Evolutionary conservation across 2,329 filamentous ascomycete species (phyloP), one percentile per base, ranked within the genome.

Genomic region (Fusarium camptoceras): DNA sequence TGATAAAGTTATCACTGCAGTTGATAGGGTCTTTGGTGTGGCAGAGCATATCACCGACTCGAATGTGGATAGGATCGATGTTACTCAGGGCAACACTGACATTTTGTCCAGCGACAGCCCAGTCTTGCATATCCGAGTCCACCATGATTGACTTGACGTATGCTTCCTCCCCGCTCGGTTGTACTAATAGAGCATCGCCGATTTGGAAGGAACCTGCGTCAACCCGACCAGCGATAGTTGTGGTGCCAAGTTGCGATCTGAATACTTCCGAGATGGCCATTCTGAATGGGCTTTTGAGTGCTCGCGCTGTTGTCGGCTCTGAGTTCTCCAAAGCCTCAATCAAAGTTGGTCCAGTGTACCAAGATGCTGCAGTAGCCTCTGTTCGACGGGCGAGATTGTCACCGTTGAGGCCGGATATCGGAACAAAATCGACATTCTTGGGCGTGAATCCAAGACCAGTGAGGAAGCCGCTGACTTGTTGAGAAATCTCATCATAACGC

Each of bases 101-200:
- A 64, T 96, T 97, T 76, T 98, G 94, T 2, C 95, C 95, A 1
- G 95, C 94, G 16, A 98, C 94, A 0, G 93, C 94, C 94, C 94
- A 99, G 64, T 97, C 94, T 15, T 86, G 88, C 2, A 87, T 82
- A 53, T 92, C 88, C 24, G 89, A 86, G 76, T 95, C 91, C 12
- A 94, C 86, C 77, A 96, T 91, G 49, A 99, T 85, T 6, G 89
- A 91, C 77, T 95, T 97, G 78, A 98, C 87, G 53, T 89, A 89
- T 2, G 93, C 94, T 39, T 88, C 91, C 77, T 98, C 92, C 25
- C 90, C 90, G 56, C 92, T 92, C 0, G 96, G 96, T 78, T 97
- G 91, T 4, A 93, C 88, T 8, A 94, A 78, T 16, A 98, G 83
- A 2, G 87, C 86, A 75, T 99, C 96, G 24, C 95, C 96, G 18